phyloP scores from a whole-genome alignment of 2,329 filamentous ascomycete genomes.

The Diaporthe ampelina region DNA sequence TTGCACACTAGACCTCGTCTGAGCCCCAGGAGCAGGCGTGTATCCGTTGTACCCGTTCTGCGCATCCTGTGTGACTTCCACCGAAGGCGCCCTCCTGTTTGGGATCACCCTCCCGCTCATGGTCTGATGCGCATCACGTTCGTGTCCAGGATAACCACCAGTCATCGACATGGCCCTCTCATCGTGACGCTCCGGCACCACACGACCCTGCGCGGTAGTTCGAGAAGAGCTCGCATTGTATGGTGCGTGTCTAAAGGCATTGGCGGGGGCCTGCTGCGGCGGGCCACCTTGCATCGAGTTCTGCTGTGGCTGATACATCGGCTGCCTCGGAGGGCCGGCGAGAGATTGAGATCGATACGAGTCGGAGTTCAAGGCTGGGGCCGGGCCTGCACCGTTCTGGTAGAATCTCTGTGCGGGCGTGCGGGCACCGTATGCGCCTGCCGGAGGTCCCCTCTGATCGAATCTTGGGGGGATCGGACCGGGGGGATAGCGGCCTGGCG shows the following conservation, averaged over 20 bases:
- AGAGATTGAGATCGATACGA: slow-evolving; percentile 94
- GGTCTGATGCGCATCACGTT: slow-evolving; percentile 87
- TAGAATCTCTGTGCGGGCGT: slow-evolving; percentile 71
- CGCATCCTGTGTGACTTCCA: slow-evolving; percentile 45
- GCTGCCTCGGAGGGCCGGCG: slow-evolving; percentile 80
- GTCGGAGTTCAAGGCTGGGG: slow-evolving; percentile 84
- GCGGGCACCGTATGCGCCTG: slow-evolving; percentile 59
- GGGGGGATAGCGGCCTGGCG: slow-evolving; percentile 62
- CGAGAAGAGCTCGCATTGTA: slow-evolving; percentile 77
- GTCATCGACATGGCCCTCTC: slow-evolving; percentile 98
- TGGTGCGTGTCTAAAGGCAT: slow-evolving; percentile 82
- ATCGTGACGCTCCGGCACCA: slow-evolving; percentile 91
- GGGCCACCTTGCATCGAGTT: slow-evolving; percentile 65
- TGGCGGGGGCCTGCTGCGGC: slow-evolving; percentile 71
- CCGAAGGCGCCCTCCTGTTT: slow-evolving; percentile 65
- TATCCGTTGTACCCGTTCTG: slow-evolving; percentile 55
- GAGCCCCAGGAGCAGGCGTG: slow-evolving; percentile 63
- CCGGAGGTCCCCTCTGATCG: slow-evolving; percentile 69
- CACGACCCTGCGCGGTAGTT: slow-evolving; percentile 90
- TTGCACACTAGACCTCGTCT: slow-evolving; percentile 74
- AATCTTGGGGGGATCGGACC: slow-evolving; percentile 68
- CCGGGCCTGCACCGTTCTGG: slow-evolving; percentile 68
- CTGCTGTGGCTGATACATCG: slow-evolving; percentile 70
- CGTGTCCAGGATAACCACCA: slow-evolving; percentile 76
- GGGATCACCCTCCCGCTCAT: slow-evolving; percentile 95